A percentile compares a stretch with the other conserved stretches of the same genome.
Conservation (phyloP, 176 grass and related monocot genomes). For the Dendrocalamus sinicus region DNA sequence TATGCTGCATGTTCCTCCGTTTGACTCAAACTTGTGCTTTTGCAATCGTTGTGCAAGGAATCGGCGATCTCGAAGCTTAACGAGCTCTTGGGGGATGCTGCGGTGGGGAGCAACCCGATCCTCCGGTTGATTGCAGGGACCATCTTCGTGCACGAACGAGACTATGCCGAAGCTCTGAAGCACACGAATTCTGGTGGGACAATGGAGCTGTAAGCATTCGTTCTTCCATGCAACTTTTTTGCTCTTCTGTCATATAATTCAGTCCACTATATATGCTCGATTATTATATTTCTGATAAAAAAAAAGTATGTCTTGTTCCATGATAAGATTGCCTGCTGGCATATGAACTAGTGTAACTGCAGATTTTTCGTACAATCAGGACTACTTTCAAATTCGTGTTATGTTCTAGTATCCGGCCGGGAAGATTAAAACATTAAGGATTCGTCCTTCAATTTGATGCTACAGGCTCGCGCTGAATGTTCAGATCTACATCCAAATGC, state of each 20-base stretch:
- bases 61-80: slow-evolving; percentile 54
- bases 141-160: slow-evolving; percentile 65
- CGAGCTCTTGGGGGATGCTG: slow-evolving; percentile 61
- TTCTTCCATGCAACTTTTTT: neutral
- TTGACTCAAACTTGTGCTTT: neutral
- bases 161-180: slow-evolving; percentile 70
- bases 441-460: neutral
- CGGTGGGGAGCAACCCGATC: slow-evolving; percentile 57
- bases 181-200: slow-evolving; percentile 68
- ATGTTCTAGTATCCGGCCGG: neutral
- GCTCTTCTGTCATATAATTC: neutral
- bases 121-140: slow-evolving; percentile 62
- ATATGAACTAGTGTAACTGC: neutral
- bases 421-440: neutral
- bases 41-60: slow-evolving; percentile 45
- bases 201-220: slow-evolving; percentile 63
- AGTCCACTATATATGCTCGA: neutral
- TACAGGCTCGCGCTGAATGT: slow-evolving; percentile 77
- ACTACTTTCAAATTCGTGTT: too few relatives aligned
- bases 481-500: slow-evolving; percentile 77
- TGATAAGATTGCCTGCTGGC: neutral
- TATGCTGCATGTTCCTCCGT: neutral
- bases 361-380: neutral
- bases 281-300: neutral
- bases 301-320: neutral